Percentiles rank a stretch among this genome's conserved stretches.
Conservation (phyloP, 352 stramenopile genomes). For the Pythium dissimile region DNA sequence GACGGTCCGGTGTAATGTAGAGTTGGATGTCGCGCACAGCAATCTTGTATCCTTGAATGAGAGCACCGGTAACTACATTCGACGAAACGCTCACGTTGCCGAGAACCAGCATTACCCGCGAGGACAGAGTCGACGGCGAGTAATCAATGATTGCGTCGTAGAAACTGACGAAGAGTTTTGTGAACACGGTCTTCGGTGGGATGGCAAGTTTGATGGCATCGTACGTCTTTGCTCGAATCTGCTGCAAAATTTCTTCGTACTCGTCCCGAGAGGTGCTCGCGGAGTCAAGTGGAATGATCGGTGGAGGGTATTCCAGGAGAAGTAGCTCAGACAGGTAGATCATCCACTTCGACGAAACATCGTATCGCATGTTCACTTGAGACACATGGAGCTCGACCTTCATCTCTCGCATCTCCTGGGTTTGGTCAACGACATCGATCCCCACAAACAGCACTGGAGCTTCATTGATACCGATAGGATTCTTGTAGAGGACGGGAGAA, state of each 20-base stretch:
- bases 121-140: slow-evolving; percentile 51
- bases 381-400: slow-evolving; percentile 85
- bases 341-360: slow-evolving; percentile 80
- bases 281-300: slow-evolving; percentile 83
- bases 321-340: slow-evolving; percentile 73
- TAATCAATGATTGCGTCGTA: slow-evolving; percentile 85
- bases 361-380: slow-evolving; percentile 78
- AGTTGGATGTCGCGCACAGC: slow-evolving; percentile 65
- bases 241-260: slow-evolving; percentile 32
- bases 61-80: slow-evolving; percentile 82
- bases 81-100: slow-evolving; percentile 76
- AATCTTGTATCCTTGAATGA: slow-evolving; percentile 88
- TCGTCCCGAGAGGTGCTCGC: slow-evolving; percentile 58
- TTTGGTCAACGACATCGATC: slow-evolving; percentile 76
- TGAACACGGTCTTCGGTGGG: slow-evolving; percentile 80
- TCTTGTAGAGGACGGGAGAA: slow-evolving; percentile 77
- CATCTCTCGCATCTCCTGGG: slow-evolving; percentile 87
- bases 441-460: slow-evolving; percentile 78
- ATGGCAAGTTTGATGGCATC: slow-evolving; percentile 64
- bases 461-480: slow-evolving; percentile 68
- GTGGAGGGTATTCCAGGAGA: slow-evolving; percentile 74
- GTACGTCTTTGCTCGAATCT: slow-evolving; percentile 32
- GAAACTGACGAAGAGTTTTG: slow-evolving; percentile 85
- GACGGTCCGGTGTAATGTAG: slow-evolving; percentile 60
- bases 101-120: slow-evolving; percentile 70